Conservation (phyloP, 305 asterid species). For the Fraxinus sp. region DNA sequence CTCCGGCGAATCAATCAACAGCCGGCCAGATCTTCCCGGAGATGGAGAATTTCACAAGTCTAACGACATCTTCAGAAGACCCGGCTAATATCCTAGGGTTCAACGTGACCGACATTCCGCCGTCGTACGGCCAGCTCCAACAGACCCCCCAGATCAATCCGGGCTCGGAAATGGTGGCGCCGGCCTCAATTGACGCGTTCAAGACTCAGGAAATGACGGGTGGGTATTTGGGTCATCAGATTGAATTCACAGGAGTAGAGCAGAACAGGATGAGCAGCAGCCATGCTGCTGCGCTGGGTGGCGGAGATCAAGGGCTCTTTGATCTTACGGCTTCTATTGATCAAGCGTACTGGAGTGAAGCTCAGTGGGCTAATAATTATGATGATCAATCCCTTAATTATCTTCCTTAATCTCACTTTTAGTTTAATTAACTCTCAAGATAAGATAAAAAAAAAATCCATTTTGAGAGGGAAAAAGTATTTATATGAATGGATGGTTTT, state of each 20-base stretch:
- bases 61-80: background rate
- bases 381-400: constrained; percentile 3
- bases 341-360: background rate
- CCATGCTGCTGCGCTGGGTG: background rate
- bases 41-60: background rate
- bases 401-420: constrained; percentile 8
- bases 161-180: background rate
- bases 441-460: background rate
- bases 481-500: background rate
- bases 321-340: background rate
- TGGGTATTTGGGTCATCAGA: background rate
- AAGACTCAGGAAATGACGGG: background rate
- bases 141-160: background rate
- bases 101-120: background rate
- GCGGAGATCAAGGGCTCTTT: background rate
- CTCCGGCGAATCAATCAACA: background rate
- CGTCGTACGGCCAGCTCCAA: background rate
- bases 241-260: background rate
- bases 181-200: background rate
- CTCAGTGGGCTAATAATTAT: background rate
- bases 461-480: background rate
- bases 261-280: background rate
- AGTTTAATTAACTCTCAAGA: background rate
- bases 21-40: constrained; percentile 1
- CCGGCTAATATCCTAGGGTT: background rate